Evolutionary conservation across 2,329 filamentous ascomycete genomes (phyloP).

Genomic region (Drechslera avenae): DNA sequence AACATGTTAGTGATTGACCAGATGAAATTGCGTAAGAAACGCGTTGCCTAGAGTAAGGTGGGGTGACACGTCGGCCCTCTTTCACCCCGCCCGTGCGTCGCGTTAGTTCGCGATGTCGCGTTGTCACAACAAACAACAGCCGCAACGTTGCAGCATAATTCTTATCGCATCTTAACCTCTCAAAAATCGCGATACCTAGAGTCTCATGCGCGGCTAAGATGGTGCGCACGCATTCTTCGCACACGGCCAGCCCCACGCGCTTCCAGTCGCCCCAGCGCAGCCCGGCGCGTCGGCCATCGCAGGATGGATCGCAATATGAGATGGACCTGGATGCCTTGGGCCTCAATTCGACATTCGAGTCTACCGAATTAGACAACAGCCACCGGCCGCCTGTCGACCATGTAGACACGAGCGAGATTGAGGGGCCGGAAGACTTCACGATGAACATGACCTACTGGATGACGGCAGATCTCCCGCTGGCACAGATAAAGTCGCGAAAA

Average conservation of each 20-base stretch:
- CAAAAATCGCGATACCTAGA: not conserved
- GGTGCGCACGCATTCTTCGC: conserved; percentile 43
- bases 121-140: conserved; percentile 35
- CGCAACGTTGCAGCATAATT: conserved; percentile 18
- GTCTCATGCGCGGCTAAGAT: conserved; percentile 19
- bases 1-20: no score
- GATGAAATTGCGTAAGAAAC: no score
- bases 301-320: conserved; percentile 46
- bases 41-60: no score
- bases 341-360: conserved; percentile 44
- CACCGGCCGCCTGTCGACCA: conserved; percentile 42
- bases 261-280: conserved; percentile 38
- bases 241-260: conserved; percentile 42
- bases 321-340: conserved; percentile 48
- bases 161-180: conserved; percentile 19
- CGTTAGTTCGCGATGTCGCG: conserved; percentile 15
- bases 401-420: conserved; percentile 48
- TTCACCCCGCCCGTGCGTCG: conserved; percentile 12
- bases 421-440: conserved; percentile 51
- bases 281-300: conserved; percentile 33
- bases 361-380: conserved; percentile 36
- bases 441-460: conserved; percentile 53
- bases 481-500: conserved; percentile 41
- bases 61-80: not conserved
- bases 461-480: conserved; percentile 41